phyloP scores from a whole-genome alignment of 2,329 filamentous ascomycete species.

The Coleophoma crateriformis region DNA sequence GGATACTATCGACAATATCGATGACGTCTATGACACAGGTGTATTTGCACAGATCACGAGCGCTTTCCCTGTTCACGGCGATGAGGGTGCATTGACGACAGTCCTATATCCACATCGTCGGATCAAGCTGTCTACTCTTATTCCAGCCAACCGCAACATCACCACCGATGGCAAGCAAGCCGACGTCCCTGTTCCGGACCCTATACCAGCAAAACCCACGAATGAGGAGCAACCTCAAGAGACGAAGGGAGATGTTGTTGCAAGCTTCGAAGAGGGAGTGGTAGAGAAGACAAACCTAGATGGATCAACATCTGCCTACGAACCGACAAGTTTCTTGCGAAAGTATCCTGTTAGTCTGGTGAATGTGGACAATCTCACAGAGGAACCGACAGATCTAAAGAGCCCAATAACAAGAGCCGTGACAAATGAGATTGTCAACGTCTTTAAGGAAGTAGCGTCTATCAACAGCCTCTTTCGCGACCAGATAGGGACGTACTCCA shows the following conservation, averaged over 20 bases:
- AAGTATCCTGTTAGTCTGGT: slow-evolving; percentile 91
- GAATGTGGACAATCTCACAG: slow-evolving; percentile 87
- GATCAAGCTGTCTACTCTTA: slow-evolving; percentile 80
- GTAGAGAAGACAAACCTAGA: slow-evolving; percentile 54
- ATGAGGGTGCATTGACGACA: slow-evolving; percentile 80
- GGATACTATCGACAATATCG: slow-evolving; percentile 83
- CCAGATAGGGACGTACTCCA: slow-evolving; percentile 94
- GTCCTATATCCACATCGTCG: slow-evolving; percentile 94
- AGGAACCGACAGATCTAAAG: slow-evolving; percentile 87
- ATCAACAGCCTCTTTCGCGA: slow-evolving; percentile 95
- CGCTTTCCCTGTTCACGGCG: slow-evolving; percentile 84
- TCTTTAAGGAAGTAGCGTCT: slow-evolving; percentile 93
- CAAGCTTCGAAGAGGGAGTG: slow-evolving; percentile 85
- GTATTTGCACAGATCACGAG: slow-evolving; percentile 98
- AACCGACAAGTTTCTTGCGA: slow-evolving; percentile 85
- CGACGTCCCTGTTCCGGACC: slow-evolving; percentile 45
- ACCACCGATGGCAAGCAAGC: slow-evolving; percentile 43
- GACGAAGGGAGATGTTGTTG: slow-evolving; percentile 89
- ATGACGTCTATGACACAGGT: slow-evolving; percentile 92
- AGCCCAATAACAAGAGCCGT: slow-evolving; percentile 85
- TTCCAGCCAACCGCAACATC: slow-evolving; percentile 51
- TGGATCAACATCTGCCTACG: slow-evolving; percentile 51
- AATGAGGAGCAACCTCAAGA: slow-evolving; percentile 52
- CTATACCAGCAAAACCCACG: slow-evolving; percentile 47
- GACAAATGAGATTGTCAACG: slow-evolving; percentile 96